Evolutionary conservation across 2,329 filamentous ascomycete genomes (phyloP).

Genomic region (Lachnellula hyalina): DNA sequence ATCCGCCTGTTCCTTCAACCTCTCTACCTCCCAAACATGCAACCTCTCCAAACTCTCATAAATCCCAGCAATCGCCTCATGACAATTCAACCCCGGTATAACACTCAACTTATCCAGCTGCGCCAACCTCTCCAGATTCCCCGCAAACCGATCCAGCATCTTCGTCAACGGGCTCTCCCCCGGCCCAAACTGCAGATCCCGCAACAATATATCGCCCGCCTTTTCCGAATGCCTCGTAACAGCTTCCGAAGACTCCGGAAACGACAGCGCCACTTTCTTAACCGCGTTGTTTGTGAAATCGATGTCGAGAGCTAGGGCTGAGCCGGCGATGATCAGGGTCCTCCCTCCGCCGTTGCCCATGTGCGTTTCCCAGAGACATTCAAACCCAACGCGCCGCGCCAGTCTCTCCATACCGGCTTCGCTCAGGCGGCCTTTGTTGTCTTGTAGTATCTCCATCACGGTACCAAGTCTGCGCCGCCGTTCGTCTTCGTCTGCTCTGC

Average conservation of each 20-base stretch:
- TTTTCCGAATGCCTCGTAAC: constrained; percentile 55
- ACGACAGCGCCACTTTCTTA: constrained; percentile 56
- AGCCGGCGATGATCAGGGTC: constrained; percentile 57
- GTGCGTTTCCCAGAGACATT: constrained; percentile 54
- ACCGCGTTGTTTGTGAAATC: constrained; percentile 57
- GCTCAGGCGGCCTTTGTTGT: constrained; percentile 58
- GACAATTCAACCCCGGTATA: constrained; percentile 64
- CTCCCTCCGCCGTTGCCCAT: constrained; percentile 43
- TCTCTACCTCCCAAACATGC: constrained; percentile 64
- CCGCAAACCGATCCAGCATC: constrained; percentile 63
- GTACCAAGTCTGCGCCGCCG: constrained; percentile 38
- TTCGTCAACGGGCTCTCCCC: constrained; percentile 63
- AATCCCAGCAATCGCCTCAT: constrained; percentile 70
- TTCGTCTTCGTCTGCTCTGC: constrained; percentile 44
- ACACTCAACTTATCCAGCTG: constrained; percentile 67
- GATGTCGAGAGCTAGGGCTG: constrained; percentile 56
- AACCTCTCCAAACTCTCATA: constrained; percentile 65
- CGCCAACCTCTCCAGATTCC: constrained; percentile 66
- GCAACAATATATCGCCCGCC: constrained; percentile 60
- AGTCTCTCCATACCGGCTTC: constrained; percentile 70
- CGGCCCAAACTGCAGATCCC: constrained; percentile 54
- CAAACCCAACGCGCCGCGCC: constrained; percentile 61
- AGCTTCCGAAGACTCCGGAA: constrained; percentile 53
- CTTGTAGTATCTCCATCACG: constrained; percentile 30
- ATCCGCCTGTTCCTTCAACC: constrained; percentile 45